These are phyloP conservation scores for Cydonia oblonga DNA, from an alignment of 331 rosid genomes.

Conservation along the genomic window DNA sequence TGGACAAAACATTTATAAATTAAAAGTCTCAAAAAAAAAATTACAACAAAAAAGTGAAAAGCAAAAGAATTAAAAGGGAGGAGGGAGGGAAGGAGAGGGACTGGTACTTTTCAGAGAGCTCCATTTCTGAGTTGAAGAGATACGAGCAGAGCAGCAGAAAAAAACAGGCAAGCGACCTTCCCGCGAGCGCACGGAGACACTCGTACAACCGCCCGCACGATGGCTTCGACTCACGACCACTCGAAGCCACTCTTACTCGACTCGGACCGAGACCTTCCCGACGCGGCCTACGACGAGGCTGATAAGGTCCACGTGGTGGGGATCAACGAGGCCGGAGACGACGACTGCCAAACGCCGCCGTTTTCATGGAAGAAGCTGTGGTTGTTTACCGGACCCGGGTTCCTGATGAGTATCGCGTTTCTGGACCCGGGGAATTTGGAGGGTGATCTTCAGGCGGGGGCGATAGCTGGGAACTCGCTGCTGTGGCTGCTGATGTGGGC, in stretches of 20 bases:
- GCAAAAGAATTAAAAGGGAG: neutral
- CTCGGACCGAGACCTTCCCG: constrained; percentile 22
- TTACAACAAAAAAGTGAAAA: too few relatives aligned
- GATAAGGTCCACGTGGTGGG: constrained; percentile 55
- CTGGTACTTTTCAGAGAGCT: constrained; percentile 5
- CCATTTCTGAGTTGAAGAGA: neutral
- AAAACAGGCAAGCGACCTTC: neutral
- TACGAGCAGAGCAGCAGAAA: neutral
- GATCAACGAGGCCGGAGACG: constrained; percentile 19
- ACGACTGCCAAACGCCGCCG: constrained; percentile 31
- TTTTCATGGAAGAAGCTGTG: constrained; percentile 96
- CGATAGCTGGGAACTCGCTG: constrained; percentile 82
- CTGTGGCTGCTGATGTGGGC: constrained; percentile 94
- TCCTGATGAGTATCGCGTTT: constrained; percentile 90
- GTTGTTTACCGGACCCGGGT: constrained; percentile 90
- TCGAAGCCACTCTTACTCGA: neutral
- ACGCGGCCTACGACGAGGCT: constrained; percentile 59
- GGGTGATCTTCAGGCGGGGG: constrained; percentile 95
- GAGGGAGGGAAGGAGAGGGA: neutral
- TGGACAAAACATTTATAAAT: neutral
- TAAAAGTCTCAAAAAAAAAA: neutral
- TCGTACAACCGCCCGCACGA: neutral
- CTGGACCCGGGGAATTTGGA: constrained; percentile 91
- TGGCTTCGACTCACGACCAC: neutral
- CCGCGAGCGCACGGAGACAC: neutral